Base-by-base conservation (phyloP, 2,329 filamentous ascomycete species). In the Chaetomium strumarium region DNA sequence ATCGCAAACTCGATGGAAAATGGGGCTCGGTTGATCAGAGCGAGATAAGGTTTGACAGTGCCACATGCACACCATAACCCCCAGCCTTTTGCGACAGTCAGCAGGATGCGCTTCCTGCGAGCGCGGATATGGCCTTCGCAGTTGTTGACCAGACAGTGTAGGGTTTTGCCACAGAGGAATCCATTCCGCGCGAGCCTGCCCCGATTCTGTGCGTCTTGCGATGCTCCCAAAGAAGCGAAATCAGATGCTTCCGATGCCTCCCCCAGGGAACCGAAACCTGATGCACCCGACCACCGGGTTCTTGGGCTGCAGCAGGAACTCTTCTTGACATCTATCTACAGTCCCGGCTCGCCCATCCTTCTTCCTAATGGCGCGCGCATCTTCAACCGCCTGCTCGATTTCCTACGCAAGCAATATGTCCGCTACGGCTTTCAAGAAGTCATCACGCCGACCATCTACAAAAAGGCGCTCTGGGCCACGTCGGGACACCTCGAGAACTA, bases 401-500 rank as follows among this genome's bases (percentile, higher is more conserved):
- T 93, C 65, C 76, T 95, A 51, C 86, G 90, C 58, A 84, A 84
- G 54, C 89, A 95, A 66, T 95, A 95, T 64, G 80, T 85, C 24
- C 80, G 84, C 58, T 93, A 92, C 69, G 90, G 90, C 55, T 95
- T 92, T 66, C 79, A 90, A 60, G 90, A 95, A 67, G 90, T 95
- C 58, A 84, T 95, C 61, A 93, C 89, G 8, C 90, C 90, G 2
- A 93, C 84, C 45, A 93, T 95, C 64, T 95, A 93, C 75, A 95
- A 95, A 66, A 88, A 88, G 67, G 84, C 86, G 6, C 72, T 95
- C 30, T 95, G 90, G 90, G 83, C 88, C 63, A 85, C 84, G 60
- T 93, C 88, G 0, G 90, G 90, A 2, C 90, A 95, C 61, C 83
- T 91, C 76, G 84, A 92, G 51, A 95, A 95, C 67, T 95, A 95